Conservation (phyloP, 495 filamentous ascomycete genomes). For the Penicillium ochrochloron region DNA sequence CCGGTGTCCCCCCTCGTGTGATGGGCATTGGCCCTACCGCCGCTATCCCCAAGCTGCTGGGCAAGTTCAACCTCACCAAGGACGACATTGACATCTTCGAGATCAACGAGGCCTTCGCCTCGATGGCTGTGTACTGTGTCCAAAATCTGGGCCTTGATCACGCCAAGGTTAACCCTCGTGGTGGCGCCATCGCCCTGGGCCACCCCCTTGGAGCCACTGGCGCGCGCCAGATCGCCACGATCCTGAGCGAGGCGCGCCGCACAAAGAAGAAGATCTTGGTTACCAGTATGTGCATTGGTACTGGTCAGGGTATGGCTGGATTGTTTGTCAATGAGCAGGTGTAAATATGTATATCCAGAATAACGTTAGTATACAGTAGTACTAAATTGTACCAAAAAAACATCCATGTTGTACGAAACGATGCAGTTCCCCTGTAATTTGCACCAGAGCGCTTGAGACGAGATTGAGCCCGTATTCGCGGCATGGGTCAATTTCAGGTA, state of each 20-base stretch:
- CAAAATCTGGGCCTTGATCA: conserved; percentile 76
- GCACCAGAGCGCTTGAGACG: not conserved
- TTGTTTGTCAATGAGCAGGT: conserved; percentile 81
- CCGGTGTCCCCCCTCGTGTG: conserved; percentile 86
- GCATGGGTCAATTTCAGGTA: conserved; percentile 6
- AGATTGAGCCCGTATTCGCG: not conserved
- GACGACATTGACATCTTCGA: conserved; percentile 88
- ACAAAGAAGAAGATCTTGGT: conserved; percentile 82
- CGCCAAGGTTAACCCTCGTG: conserved; percentile 86
- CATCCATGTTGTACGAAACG: not conserved
- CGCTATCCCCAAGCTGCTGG: conserved; percentile 91
- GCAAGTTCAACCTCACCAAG: conserved; percentile 76
- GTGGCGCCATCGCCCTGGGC: conserved; percentile 79
- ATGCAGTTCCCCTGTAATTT: conserved; percentile 1
- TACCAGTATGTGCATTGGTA: conserved; percentile 88
- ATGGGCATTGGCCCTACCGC: conserved; percentile 97
- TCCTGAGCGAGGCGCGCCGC: conserved; percentile 78
- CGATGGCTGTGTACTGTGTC: conserved; percentile 94
- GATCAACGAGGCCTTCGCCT: conserved; percentile 97
- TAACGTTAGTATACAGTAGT: not conserved
- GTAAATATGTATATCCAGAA: conserved; percentile 26
- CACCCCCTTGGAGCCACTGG: conserved; percentile 85
- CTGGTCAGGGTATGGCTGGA: conserved; percentile 83
- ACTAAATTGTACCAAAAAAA: not conserved
- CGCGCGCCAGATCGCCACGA: conserved; percentile 78